Conservation (phyloP, 192 early-diverging fungal genomes). For the Umbelopsis ramanniana region DNA sequence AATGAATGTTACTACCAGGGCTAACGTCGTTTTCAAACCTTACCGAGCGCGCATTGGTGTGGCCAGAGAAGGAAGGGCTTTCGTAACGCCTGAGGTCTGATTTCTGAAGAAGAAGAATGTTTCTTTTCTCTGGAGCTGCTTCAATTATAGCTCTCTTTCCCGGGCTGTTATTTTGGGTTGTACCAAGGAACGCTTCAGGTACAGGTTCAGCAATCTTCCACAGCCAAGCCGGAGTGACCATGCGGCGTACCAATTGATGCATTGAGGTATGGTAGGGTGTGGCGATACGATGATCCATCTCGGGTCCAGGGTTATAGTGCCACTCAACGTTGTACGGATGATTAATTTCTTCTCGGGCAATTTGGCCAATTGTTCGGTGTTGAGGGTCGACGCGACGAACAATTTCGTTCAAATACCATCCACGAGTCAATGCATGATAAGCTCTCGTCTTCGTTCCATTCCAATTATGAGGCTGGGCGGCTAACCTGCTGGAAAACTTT, state of each 20-base stretch:
- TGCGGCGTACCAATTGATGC: background rate
- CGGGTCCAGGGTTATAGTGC: constrained; percentile 49
- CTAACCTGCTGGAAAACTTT: constrained; percentile 51
- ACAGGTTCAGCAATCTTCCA: background rate
- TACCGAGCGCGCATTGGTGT: constrained; percentile 61
- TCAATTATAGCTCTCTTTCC: background rate
- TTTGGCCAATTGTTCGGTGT: constrained; percentile 60
- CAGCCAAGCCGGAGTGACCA: background rate
- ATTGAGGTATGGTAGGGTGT: constrained; percentile 28
- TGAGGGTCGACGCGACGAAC: constrained; percentile 65
- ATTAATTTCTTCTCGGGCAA: constrained; percentile 63
- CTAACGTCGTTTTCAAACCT: background rate
- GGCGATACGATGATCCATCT: constrained; percentile 46
- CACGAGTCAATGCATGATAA: constrained; percentile 69
- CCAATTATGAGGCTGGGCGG: constrained; percentile 69
- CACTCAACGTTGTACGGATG: constrained; percentile 56
- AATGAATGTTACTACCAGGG: too few species aligned
- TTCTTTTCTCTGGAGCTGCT: background rate
- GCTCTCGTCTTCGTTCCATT: constrained; percentile 49
- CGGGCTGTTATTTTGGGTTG: background rate
- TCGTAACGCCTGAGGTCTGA: constrained; percentile 29
- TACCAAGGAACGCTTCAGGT: background rate
- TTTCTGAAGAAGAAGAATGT: background rate
- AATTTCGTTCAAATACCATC: constrained; percentile 78
- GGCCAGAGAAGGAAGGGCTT: constrained; percentile 54